Evolutionary conservation across 208 protist genomes (phyloP).

Genomic region (Leishmania martiniquensis): DNA sequence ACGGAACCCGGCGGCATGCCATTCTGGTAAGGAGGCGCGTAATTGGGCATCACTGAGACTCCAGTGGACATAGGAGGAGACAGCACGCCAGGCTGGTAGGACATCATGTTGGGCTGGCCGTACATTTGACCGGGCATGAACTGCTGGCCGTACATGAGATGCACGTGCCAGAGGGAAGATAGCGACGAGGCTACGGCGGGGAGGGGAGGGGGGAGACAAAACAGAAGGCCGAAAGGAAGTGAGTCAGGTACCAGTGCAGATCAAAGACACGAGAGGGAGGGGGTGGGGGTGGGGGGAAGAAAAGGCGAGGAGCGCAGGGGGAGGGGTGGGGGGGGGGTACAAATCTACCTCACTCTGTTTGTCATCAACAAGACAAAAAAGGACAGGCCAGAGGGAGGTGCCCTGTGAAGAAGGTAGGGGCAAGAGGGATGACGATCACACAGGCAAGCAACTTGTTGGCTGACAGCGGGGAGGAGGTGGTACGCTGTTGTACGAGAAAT

Average conservation of each 20-base stretch:
- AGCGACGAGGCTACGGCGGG: neutral
- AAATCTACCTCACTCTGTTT: slow-evolving; percentile 5
- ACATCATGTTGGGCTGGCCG: slow-evolving; percentile 72
- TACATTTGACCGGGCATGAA: slow-evolving; percentile 75
- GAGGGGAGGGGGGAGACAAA: neutral
- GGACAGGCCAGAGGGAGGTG: neutral
- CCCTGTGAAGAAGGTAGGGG: neutral
- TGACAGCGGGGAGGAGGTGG: neutral
- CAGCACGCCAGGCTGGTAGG: slow-evolving; percentile 46
- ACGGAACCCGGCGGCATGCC: slow-evolving; percentile 22
- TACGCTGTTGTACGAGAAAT: slow-evolving; percentile 2
- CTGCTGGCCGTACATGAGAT: slow-evolving; percentile 76
- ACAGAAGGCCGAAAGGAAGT: neutral
- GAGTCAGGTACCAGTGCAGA: neutral
- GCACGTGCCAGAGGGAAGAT: neutral
- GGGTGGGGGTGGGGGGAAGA: neutral
- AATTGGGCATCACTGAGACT: slow-evolving; percentile 53
- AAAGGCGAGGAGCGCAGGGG: neutral
- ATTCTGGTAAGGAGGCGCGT: slow-evolving; percentile 39
- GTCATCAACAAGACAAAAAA: slow-evolving; percentile 9
- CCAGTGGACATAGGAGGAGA: slow-evolving; percentile 39
- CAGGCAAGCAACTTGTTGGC: neutral
- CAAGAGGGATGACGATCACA: neutral
- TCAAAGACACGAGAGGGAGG: neutral
- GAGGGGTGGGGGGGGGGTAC: neutral